Evolutionary conservation across 1,284 basidiomycete genomes (phyloP).

Genomic region (Testicularia cyperi): DNA sequence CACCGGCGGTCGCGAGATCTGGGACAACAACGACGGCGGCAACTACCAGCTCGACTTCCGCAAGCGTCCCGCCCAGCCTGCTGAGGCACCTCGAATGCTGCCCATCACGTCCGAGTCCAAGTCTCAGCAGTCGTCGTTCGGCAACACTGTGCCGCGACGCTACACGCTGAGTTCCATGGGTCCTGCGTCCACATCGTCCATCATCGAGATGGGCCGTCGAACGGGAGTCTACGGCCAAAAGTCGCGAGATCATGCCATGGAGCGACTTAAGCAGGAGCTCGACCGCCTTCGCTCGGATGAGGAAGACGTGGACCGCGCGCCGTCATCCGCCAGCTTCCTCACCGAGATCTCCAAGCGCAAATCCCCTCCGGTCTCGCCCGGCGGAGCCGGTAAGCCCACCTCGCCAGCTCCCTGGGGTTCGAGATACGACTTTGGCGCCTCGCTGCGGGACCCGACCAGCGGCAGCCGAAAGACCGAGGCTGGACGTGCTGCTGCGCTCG

Average conservation of each 20-base stretch:
- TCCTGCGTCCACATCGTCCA: constrained; percentile 24
- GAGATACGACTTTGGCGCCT: constrained; percentile 65
- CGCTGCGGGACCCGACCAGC: constrained; percentile 61
- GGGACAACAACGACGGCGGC: constrained; percentile 84
- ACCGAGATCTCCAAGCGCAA: constrained; percentile 39
- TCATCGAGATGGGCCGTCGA: constrained; percentile 45
- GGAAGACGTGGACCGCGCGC: constrained; percentile 59
- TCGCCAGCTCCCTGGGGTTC: constrained; percentile 49
- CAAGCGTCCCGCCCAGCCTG: constrained; percentile 40
- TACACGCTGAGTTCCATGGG: constrained; percentile 30
- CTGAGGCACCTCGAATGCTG: constrained; percentile 15
- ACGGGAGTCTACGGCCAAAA: constrained; percentile 51
- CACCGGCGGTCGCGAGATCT: constrained; percentile 73
- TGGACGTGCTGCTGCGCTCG: constrained; percentile 50
- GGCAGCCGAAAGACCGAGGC: constrained; percentile 46
- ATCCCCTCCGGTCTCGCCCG: constrained; percentile 47
- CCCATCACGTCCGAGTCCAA: constrained; percentile 13
- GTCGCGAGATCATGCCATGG: constrained; percentile 55
- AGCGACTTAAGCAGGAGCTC: constrained; percentile 64
- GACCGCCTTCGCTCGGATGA: constrained; percentile 63
- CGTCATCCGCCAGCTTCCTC: constrained; percentile 19
- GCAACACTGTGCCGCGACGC: constrained; percentile 25
- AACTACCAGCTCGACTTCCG: constrained; percentile 73
- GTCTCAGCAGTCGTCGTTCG: constrained; percentile 9
- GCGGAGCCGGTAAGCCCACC: constrained; percentile 55